Evolutionary conservation across 768 basidiomycete genomes (phyloP), one percentile per base, ranked within the genome.

Genomic region (Gelatoporia subvermispora): DNA sequence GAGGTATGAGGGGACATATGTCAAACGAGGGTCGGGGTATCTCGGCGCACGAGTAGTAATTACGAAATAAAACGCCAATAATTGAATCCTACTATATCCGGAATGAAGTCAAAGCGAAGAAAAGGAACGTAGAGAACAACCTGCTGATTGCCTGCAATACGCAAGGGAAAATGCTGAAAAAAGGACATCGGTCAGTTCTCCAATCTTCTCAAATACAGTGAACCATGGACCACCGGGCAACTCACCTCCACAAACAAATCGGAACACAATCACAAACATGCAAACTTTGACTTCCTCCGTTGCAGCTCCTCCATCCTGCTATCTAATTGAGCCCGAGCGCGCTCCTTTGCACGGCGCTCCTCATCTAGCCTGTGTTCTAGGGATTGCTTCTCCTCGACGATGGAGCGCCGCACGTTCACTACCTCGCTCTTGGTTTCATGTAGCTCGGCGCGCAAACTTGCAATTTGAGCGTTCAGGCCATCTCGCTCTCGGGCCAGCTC

Each of bases 201-300:
- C n/a, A n/a, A n/a, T n/a, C n/a, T n/a, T n/a, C n/a, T n/a, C n/a
- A n/a, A n/a, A n/a, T n/a, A n/a, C n/a, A n/a, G n/a, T n/a, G n/a
- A n/a, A n/a, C n/a, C n/a, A n/a, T n/a, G n/a, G n/a, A n/a, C n/a
- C n/a, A n/a, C n/a, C n/a, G 16, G 16, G 21, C 5, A 7, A 9
- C 38, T 17, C 21, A 39, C 38, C 38, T 39, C 38, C 21, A 9
- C 21, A 39, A 39, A 42, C 11, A 18, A 34, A 39, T 21, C 28
- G 28, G 28, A 31, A 31, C 28, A 42, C 50, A 46, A 53, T 77
- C 74, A 93, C 67, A 93, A 77, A 68, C 90, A 93, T 45, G 85
- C 87, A 67, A 92, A 95, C 71, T 94, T 95, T 54, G 89, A 92
- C 73, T 92, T 93, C 51, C 88, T 85, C 70, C 78, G 79, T 52